phyloP scores from a whole-genome alignment of 2,329 filamentous ascomycete genomes.

The Rutstroemia sp. region DNA sequence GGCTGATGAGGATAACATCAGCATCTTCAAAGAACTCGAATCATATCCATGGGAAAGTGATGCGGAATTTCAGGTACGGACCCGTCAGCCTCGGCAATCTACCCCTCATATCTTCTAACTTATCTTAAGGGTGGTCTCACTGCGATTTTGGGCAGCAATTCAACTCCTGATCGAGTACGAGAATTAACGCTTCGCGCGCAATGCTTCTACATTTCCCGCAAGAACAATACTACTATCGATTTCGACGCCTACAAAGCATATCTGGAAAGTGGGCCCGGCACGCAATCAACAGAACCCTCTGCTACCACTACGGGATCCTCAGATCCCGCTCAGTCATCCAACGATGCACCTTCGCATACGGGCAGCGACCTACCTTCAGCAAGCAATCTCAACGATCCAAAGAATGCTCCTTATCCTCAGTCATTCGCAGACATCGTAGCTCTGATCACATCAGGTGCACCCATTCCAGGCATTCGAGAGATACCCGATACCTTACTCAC shows the following conservation, averaged over 20 bases:
- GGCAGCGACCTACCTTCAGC: conserved; percentile 9
- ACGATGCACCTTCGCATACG: neutral
- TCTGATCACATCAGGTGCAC: conserved; percentile 72
- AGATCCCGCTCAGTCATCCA: neutral
- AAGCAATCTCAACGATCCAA: conserved; percentile 12
- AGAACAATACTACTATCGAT: conserved; percentile 47
- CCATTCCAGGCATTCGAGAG: conserved; percentile 79
- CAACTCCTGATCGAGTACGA: conserved; percentile 44
- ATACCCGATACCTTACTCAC: conserved; percentile 74
- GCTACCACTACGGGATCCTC: neutral
- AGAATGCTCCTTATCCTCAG: conserved; percentile 66
- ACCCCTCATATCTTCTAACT: neutral
- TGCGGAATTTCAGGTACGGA: conserved; percentile 54
- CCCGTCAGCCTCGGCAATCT: conserved; percentile 15
- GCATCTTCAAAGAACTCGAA: conserved; percentile 54
- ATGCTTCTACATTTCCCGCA: conserved; percentile 57
- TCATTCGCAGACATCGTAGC: conserved; percentile 82
- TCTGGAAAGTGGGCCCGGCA: conserved; percentile 25
- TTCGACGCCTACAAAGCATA: conserved; percentile 62
- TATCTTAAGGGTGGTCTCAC: conserved; percentile 46
- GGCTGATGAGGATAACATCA: neutral
- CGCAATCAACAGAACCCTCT: conserved; percentile 6
- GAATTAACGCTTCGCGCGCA: conserved; percentile 59
- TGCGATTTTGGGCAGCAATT: conserved; percentile 54
- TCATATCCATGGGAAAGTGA: conserved; percentile 62